Base-by-base conservation (phyloP, 139 green algal species). In the Chlorella ohadii region DNA sequence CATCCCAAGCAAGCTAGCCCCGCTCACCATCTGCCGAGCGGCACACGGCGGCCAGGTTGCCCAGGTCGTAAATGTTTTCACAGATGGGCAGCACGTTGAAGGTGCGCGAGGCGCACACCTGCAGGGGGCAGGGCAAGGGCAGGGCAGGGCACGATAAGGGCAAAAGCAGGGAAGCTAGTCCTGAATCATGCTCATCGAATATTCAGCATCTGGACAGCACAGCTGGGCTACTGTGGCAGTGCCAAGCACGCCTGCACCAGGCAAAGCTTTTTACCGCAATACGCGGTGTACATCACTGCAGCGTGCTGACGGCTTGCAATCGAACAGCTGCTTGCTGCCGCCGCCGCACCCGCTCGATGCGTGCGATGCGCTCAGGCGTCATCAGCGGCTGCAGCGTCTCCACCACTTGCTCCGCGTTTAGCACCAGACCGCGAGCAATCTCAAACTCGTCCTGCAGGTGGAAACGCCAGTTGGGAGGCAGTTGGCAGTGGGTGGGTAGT, bases 31-130 rank as follows among this genome's bases (percentile, higher is more conserved):
- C 94, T 44, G 94, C 90, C 36, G 87, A 90, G 16, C 94, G 88
- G 70, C 89, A 93, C 0, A 96, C 88, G 7, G 94, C 94, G 19
- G 92, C 90, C 23, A 97, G 68, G 85, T 97, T 97, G 25, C 94
- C 94, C 89, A 94, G 90, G 85, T 97, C 93, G 79, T 96, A 94
- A 28, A 90, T n/a, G 2, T 88, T 38, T 71, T 93, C 88, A 36
- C 90, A 77, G 16, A 93, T 85, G n/a, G 88, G 88, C n/a, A 92
- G 41, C 27, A 92, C 84, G 56, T 87, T 88, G 83, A 93, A 93
- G 3, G 73, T 90, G 36, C 89, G 71, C 36, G 57, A 7, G 27
- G 76, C 76, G 6, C 57, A 72, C 57, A 82, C 76, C 76, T 82
- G 36, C 31, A 70, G 55, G 28, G n/a, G 22, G n/a, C 36, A 47